Base-by-base conservation (phyloP, 768 basidiomycete species). In the Mycena crocata region DNA sequence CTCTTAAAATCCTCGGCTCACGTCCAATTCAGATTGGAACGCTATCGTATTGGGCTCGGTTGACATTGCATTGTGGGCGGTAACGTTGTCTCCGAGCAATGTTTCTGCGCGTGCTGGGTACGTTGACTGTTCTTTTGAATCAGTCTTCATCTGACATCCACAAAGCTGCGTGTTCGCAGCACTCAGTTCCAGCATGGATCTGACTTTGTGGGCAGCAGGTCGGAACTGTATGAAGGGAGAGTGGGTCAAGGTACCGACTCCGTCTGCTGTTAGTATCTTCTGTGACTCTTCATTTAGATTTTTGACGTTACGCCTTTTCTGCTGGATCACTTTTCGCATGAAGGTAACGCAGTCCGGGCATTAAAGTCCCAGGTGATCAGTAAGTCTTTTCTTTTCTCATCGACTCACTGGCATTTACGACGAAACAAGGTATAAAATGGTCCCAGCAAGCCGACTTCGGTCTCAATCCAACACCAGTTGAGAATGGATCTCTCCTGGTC, bases 181-280 rank as follows among this genome's bases (percentile, higher is more conserved):
- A 23, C 80, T 94, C 62, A 93, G 85, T 63, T 90, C 92, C 19
- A 94, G 94, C 69, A 84, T 91, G 85, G 92, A 94, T 75, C 76
- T 93, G 28, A 84, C 86, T 17, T 79, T 94, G 15, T 94, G 90
- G 91, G 80, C 79, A 13, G 84, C 92, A 2, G 76, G 78, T 1
- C 91, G 91, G 72, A 91, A 94, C 71, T 85, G 85, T 67, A 72
- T 93, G 26, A 90, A 85, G 66, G 92, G 93, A 49, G 87, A 92
- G 80, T 94, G 93, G 93, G 62, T 71, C 8, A 89, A 85, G 76
- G 93, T 89, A 56, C 23, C 74, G 59, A 30, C 54, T 56, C 30
- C 14, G 24, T 59, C 28, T 17, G 31, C 9, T 28, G 45, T 32
- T 6, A 24, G 40, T 55, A 9, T 37, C 67, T 45, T 44, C 35